Conservation (phyloP, 331 rosid genomes). For the Pyracantha coccinea region DNA sequence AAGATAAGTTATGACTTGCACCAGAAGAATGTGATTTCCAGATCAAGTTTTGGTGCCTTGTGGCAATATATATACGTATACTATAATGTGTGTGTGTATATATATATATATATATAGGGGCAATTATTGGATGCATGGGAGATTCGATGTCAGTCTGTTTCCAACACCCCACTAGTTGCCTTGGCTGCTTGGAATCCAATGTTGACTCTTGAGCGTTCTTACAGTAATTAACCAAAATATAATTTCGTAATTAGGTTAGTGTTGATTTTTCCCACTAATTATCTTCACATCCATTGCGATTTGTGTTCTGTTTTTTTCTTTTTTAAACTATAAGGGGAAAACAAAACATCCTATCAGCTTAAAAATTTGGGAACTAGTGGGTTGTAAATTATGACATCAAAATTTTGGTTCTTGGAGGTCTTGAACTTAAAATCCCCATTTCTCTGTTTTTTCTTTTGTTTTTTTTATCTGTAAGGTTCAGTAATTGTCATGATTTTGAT, state of each 20-base stretch:
- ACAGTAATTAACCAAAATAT: not conserved
- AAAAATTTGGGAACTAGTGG: not conserved
- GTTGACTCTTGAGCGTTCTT: not conserved
- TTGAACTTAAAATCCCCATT: not conserved
- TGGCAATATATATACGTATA: not conserved
- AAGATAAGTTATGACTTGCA: not conserved
- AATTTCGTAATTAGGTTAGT: not conserved
- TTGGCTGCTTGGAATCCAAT: constrained; percentile 29
- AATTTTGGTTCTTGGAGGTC: not conserved
- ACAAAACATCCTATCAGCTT: not conserved
- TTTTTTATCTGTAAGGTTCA: not conserved
- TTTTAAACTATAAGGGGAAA: not conserved
- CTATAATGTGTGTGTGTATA: not conserved
- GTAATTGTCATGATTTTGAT: not conserved
- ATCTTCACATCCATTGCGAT: not conserved
- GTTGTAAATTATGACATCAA: not conserved
- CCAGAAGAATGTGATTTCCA: not conserved
- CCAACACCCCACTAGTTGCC: constrained; percentile 13
- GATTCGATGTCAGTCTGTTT: constrained; percentile 20
- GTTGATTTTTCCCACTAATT: not conserved
- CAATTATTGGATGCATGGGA: constrained; percentile 32
- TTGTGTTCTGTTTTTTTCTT: not conserved
- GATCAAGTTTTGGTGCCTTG: constrained; percentile 7
- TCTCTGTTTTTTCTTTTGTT: not conserved
- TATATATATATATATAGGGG: too few relatives aligned